Evolutionary conservation across 2,329 filamentous ascomycete species (phyloP), one percentile per base, ranked within the genome.

Genomic region (Lachnellula hyalina): DNA sequence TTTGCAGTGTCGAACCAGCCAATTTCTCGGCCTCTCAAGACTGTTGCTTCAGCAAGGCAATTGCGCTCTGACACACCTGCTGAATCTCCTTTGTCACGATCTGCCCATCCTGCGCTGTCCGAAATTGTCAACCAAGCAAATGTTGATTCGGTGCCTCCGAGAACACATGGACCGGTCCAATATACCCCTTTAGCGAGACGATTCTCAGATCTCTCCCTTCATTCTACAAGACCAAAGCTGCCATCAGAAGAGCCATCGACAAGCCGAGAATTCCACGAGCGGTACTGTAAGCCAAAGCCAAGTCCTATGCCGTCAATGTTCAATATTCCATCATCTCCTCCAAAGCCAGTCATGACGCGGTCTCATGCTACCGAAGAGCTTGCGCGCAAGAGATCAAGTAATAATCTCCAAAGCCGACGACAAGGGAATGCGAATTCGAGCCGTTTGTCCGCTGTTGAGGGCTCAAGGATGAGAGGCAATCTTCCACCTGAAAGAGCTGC

Each of bases 401-500:
- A 52, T n/a, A 58, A 63, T 7, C 45, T 56, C 38, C 23, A 28
- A 21, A 49, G 38, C 32, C 41, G 47, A 17, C 52, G 40, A 21
- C 53, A 53, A 17, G 47, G 23, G 5, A 55, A 53, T 41, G 45
- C 57, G 21, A 48, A 53, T 19, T 59, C 64, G n/a, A 64, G 58
- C 41, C 53, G 59, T 36, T 41, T 59, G 14, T 54, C 59, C 15
- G 61, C 57, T 49, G 51, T 58, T 45, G 60, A 62, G 8, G 50
- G 51, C 6, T 61, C 64, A 9, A 62, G 57, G 49, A 45, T 49
- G 8, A 64, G 61, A 40, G 51, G 45, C 34, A 55, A 55, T 8
- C 57, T 71, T 14, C 64, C 66, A 28, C 68, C 69, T 28, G 69
- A 69, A 21, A 64, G 69, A 52, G 61, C 61, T 41, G 69, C 68